phyloP scores from a whole-genome alignment of 1,284 basidiomycete genomes.

The Anthracocystis setariae region DNA sequence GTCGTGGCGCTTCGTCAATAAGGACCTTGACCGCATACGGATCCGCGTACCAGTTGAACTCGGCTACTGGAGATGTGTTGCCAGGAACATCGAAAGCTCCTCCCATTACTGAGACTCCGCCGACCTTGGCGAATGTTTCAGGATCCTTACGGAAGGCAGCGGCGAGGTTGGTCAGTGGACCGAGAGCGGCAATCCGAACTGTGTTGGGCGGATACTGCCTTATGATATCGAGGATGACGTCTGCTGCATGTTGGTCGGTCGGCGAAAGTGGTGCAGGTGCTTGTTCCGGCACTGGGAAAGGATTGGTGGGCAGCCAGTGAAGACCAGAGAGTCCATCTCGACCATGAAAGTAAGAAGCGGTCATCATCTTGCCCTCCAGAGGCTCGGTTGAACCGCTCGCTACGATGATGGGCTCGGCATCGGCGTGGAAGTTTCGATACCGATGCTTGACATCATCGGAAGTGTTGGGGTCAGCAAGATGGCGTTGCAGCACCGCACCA shows the following conservation, averaged over 20 bases:
- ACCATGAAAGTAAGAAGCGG: constrained; percentile 79
- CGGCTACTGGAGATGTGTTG: constrained; percentile 74
- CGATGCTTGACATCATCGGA: constrained; percentile 67
- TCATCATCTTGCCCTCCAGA: constrained; percentile 79
- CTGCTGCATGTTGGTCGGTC: constrained; percentile 71
- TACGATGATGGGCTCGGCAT: constrained; percentile 37
- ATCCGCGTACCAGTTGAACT: constrained; percentile 94
- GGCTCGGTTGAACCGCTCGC: constrained; percentile 70
- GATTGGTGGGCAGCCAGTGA: constrained; percentile 49
- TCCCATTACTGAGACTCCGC: constrained; percentile 88
- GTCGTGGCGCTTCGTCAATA: constrained; percentile 49
- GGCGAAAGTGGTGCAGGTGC: constrained; percentile 67
- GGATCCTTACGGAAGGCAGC: constrained; percentile 75
- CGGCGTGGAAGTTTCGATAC: constrained; percentile 27
- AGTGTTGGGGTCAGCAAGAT: constrained; percentile 74
- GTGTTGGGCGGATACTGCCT: constrained; percentile 73
- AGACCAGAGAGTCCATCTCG: constrained; percentile 63
- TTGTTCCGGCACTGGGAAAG: constrained; percentile 50
- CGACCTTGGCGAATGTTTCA: constrained; percentile 72
- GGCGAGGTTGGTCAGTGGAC: constrained; percentile 88
- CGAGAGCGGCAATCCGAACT: constrained; percentile 85
- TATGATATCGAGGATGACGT: constrained; percentile 79
- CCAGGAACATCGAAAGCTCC: constrained; percentile 93
- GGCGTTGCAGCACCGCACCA: constrained; percentile 77
- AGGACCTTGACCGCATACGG: constrained; percentile 77